phyloP scores from a whole-genome alignment of 2,329 filamentous ascomycete genomes.

The Aureobasidium sp. region DNA sequence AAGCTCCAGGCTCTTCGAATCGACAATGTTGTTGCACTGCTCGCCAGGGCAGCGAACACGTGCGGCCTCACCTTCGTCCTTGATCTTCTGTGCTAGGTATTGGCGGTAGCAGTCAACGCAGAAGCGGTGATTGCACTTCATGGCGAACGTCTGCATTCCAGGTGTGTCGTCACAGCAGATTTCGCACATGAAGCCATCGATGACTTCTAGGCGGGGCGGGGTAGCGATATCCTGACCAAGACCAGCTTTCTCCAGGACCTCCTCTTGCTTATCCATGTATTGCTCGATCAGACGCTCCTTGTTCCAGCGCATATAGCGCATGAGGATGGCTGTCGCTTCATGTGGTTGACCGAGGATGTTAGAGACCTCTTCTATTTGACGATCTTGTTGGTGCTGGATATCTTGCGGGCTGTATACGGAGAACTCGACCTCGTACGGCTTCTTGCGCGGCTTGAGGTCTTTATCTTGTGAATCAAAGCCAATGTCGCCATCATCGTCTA shows the following conservation, averaged over 20 bases:
- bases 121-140: conserved; percentile 91
- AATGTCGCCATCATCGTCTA: conserved; percentile 52
- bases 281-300: conserved; percentile 90
- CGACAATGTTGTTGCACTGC: conserved; percentile 80
- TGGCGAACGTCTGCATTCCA: conserved; percentile 73
- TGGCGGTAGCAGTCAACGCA: conserved; percentile 89
- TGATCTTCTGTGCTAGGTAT: conserved; percentile 87
- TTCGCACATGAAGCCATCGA: conserved; percentile 78
- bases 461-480: conserved; percentile 58
- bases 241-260: conserved; percentile 76
- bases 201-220: conserved; percentile 58
- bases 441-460: conserved; percentile 64
- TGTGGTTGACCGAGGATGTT: conserved; percentile 85
- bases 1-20: conserved; percentile 77
- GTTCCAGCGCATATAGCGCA: conserved; percentile 90
- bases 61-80: conserved; percentile 88
- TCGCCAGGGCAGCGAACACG: conserved; percentile 89
- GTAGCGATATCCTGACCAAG: conserved; percentile 57
- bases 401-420: conserved; percentile 71
- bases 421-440: conserved; percentile 76
- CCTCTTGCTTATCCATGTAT: conserved; percentile 83
- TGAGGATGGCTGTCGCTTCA: conserved; percentile 82
- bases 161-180: conserved; percentile 91
- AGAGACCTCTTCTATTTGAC: conserved; percentile 82
- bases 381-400: conserved; percentile 77